Base-by-base conservation (phyloP, 257 asterid species). In the Petunia secreta region DNA sequence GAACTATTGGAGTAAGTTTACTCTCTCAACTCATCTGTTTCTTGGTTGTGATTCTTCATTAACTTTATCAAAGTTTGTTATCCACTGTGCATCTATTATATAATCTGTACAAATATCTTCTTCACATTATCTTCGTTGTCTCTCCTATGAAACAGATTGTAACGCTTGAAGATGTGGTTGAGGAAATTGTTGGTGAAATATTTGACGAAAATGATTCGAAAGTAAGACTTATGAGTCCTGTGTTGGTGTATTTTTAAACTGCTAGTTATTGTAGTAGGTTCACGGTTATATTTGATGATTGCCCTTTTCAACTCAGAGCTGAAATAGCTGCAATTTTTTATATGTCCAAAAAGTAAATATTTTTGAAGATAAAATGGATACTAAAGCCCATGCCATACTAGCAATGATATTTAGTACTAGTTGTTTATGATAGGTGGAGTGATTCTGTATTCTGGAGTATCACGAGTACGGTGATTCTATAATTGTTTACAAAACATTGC, bases 181-280 rank as follows among this genome's bases (percentile, higher is more conserved):
- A 94, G 86, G 99, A 96, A 88, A 96, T 96, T 82, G 99, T 96
- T 86, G 99, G 99, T 84, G 99, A 96, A 87, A 94, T 96, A 80
- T 94, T 94, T 83, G 99, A 96, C 15, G 99, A 96, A 90, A 94
- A 96, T 75, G 99, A 96, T 85, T 96, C 99, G 10, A 94, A 91
- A 87, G 99, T 94, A 91, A 87, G 94, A 44, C 76, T 80, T 73
- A 73, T 11, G 77, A 52, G 62, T 6, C 34, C 14, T 63, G 80
- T 46, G 54, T 25, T 50, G 25, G 43, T 75, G 44, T 75, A 82
- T 75, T 65, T 52, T 13, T 37, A n/a, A 39, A 36, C 40, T 16
- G 53, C 81, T 59, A 71, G 25, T 41, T 40, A 69, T 67, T 80
- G n/a, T n/a, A n/a, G 81, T 75, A 44, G 81, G 48, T 57, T 59